Conservation (phyloP, 2,329 filamentous ascomycete genomes). For the Aspergillus hortae region DNA sequence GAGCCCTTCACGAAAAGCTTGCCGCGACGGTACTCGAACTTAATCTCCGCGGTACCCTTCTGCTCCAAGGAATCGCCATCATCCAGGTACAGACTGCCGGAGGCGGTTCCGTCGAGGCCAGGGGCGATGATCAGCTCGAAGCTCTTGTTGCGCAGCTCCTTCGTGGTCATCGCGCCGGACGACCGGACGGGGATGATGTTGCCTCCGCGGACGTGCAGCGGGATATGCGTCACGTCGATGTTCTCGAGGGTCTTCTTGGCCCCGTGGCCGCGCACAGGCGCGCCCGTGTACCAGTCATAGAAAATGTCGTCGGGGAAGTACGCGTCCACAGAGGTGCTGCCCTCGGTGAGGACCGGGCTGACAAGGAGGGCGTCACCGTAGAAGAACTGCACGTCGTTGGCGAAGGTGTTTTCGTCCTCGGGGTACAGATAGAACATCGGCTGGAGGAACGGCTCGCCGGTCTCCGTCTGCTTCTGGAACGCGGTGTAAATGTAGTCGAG, state of each 20-base stretch:
- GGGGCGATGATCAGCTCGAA: conserved; percentile 72
- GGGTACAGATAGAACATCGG: conserved; percentile 73
- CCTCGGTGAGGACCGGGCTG: conserved; percentile 53
- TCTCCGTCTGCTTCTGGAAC: conserved; percentile 56
- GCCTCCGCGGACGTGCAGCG: conserved; percentile 61
- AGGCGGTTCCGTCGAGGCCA: conserved; percentile 58
- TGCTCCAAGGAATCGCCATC: conserved; percentile 69
- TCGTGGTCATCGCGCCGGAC: conserved; percentile 57
- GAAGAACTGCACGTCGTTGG: conserved; percentile 57
- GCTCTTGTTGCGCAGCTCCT: conserved; percentile 56
- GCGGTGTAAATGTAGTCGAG: conserved; percentile 78
- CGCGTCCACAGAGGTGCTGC: conserved; percentile 50
- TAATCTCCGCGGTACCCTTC: conserved; percentile 51
- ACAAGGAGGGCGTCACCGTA: conserved; percentile 56
- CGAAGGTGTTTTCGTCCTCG: conserved; percentile 50
- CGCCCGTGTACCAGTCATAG: conserved; percentile 59
- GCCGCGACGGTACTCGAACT: conserved; percentile 57
- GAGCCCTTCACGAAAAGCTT: conserved; percentile 29
- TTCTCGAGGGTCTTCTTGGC: conserved; percentile 42
- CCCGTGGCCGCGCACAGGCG: conserved; percentile 45
- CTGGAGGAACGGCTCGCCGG: conserved; percentile 63
- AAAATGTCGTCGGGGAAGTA: conserved; percentile 58
- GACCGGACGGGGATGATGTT: conserved; percentile 56
- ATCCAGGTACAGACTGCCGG: conserved; percentile 70
- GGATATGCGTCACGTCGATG: conserved; percentile 53